Evolutionary conservation across 2,329 filamentous ascomycete species (phyloP).

Genomic region (Colletotrichum acutatum): DNA sequence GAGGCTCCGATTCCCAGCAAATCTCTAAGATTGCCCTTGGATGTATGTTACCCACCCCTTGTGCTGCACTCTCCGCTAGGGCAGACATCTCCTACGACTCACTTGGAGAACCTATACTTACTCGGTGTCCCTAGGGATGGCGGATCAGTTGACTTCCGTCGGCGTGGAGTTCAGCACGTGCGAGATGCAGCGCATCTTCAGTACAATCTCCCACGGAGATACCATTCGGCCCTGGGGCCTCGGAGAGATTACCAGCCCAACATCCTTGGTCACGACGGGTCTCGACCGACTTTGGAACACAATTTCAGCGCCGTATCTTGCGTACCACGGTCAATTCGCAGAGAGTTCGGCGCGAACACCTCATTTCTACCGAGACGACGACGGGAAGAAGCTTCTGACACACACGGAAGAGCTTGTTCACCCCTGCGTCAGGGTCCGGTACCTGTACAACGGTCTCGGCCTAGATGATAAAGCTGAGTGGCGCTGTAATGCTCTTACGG

Average conservation of each 20-base stretch:
- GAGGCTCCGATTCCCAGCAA: conserved; percentile 57
- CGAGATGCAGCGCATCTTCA: conserved; percentile 38
- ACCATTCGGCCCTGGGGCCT: conserved; percentile 35
- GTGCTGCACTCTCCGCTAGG: background rate
- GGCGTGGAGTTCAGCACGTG: conserved; percentile 39
- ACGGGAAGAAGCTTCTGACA: background rate
- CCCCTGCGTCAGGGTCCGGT: conserved; percentile 45
- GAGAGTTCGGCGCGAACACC: conserved; percentile 37
- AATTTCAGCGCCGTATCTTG: conserved; percentile 1
- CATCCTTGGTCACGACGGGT: background rate
- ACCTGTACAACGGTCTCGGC: conserved; percentile 42
- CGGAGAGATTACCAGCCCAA: conserved; percentile 37
- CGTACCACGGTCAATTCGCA: background rate
- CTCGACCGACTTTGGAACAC: conserved; percentile 23
- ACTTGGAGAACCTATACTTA: background rate
- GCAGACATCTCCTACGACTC: accelerated
- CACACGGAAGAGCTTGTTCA: conserved; percentile 44
- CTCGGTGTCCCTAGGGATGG: conserved; percentile 28
- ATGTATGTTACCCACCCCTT: conserved; percentile 16
- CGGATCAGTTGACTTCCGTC: conserved; percentile 38
- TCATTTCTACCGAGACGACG: conserved; percentile 38
- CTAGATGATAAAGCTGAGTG: conserved; percentile 44
- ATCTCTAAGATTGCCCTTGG: conserved; percentile 40
- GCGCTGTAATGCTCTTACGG: conserved; percentile 32
- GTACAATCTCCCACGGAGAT: conserved; percentile 25